Evolutionary conservation across 495 filamentous ascomycete species (phyloP).

Genomic region (Aspergillus kassunensis): DNA sequence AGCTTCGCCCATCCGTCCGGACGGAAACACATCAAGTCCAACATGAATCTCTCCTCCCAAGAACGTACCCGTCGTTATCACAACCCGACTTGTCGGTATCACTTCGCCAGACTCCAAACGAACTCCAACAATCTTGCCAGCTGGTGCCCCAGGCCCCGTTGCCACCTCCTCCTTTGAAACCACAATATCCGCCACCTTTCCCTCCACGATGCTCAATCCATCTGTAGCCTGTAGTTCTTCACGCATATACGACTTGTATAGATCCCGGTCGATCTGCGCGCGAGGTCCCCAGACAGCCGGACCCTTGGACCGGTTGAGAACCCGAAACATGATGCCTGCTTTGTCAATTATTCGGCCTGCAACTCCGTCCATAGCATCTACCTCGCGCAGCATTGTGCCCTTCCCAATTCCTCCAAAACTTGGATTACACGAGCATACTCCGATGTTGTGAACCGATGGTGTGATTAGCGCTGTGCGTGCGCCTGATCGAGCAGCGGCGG

Average conservation of each 20-base stretch:
- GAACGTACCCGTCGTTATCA: conserved; percentile 96
- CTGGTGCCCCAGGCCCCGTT: conserved; percentile 48
- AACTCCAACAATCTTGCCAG: conserved; percentile 76
- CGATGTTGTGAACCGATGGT: conserved; percentile 80
- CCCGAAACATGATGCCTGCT: conserved; percentile 85
- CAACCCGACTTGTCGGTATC: conserved; percentile 71
- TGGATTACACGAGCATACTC: conserved; percentile 96
- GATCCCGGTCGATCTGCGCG: conserved; percentile 88
- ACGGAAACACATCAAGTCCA: conserved; percentile 75
- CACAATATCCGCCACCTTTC: conserved; percentile 90
- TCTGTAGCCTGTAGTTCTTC: conserved; percentile 75
- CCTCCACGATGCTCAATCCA: conserved; percentile 74
- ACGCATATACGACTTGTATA: conserved; percentile 90
- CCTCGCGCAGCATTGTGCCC: conserved; percentile 90
- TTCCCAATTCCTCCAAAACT: conserved; percentile 99
- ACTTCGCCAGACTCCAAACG: conserved; percentile 86
- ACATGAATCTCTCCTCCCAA: conserved; percentile 96
- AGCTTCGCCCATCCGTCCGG: conserved; percentile 90
- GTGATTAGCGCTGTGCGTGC: conserved; percentile 89
- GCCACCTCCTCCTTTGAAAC: conserved; percentile 48
- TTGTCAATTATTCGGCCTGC: conserved; percentile 89
- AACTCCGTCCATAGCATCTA: conserved; percentile 92
- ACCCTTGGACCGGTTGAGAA: conserved; percentile 84
- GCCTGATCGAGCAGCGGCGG: conserved; percentile 86
- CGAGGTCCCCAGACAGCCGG: conserved; percentile 96